Conservation (phyloP, 2,329 filamentous ascomycete species). For the Colletotrichum karsti region DNA sequence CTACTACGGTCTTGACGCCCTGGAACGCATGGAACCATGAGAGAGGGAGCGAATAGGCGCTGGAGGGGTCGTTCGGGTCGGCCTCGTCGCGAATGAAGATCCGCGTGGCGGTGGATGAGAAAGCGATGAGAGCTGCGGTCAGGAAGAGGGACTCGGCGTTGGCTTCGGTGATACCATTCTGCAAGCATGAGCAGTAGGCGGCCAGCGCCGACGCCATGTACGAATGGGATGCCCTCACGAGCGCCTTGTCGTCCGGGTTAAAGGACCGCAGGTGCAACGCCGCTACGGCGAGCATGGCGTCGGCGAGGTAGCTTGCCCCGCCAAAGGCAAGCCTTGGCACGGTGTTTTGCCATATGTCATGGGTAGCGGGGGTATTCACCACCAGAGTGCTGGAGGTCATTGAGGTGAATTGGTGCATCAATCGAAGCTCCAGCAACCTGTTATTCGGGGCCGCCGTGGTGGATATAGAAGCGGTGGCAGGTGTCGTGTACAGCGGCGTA, state of each 20-base stretch:
- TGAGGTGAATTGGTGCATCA: constrained; percentile 72
- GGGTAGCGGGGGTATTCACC: constrained; percentile 57
- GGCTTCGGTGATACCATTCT: constrained; percentile 62
- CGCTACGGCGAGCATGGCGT: constrained; percentile 71
- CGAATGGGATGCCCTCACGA: constrained; percentile 70
- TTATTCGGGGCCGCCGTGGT: constrained; percentile 46
- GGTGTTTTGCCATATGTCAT: constrained; percentile 66
- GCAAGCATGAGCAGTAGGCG: constrained; percentile 66
- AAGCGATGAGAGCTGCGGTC: constrained; percentile 70
- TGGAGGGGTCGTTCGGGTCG: constrained; percentile 46
- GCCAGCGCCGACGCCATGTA: constrained; percentile 72
- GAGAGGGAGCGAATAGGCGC: constrained; percentile 65
- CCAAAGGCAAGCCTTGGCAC: constrained; percentile 70
- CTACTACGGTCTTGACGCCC: constrained; percentile 71
- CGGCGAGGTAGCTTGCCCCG: constrained; percentile 66
- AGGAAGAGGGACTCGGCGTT: constrained; percentile 72
- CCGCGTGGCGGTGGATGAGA: constrained; percentile 71
- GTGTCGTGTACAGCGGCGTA: constrained; percentile 44
- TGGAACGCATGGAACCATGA: constrained; percentile 75
- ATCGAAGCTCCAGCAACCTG: constrained; percentile 66
- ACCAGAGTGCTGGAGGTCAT: constrained; percentile 68
- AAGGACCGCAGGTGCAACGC: constrained; percentile 68
- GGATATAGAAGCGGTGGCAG: constrained; percentile 38
- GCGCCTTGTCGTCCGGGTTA: constrained; percentile 63
- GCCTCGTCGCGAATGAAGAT: constrained; percentile 68